A percentile compares a stretch with the other conserved stretches of the same genome.
These are phyloP conservation scores for Phytopythium vexans DNA, from an alignment of 352 stramenopile genomes.

Conservation along the genomic window DNA sequence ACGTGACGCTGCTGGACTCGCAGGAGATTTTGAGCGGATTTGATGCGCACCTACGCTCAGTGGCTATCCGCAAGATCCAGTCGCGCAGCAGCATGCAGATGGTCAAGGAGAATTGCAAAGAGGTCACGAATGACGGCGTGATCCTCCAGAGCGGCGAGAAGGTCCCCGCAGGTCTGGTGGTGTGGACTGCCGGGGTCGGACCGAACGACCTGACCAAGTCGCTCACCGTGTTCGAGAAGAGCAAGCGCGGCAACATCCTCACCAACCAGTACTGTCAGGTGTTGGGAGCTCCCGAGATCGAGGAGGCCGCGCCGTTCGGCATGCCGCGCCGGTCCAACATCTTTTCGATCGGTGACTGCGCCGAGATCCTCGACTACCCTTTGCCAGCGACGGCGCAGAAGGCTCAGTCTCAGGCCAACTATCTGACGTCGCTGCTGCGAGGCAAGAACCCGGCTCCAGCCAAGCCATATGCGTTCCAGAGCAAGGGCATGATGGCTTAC, in stretches of 20 bases:
- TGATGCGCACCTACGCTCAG: conserved; percentile 59
- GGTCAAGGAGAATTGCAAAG: conserved; percentile 76
- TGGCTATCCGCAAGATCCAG: conserved; percentile 75
- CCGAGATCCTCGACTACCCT: conserved; percentile 78
- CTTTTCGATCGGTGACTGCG: conserved; percentile 95
- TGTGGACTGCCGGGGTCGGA: conserved; percentile 77
- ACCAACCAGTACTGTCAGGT: conserved; percentile 85
- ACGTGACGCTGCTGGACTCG: conserved; percentile 69
- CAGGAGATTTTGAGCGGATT: conserved; percentile 75
- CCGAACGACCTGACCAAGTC: conserved; percentile 81
- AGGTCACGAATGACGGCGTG: conserved; percentile 60
- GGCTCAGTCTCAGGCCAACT: conserved; percentile 74
- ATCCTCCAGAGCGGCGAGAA: conserved; percentile 55
- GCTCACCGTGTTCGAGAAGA: conserved; percentile 68
- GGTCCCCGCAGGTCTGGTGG: conserved; percentile 59
- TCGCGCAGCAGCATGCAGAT: conserved; percentile 79
- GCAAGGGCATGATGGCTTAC: conserved; percentile 93
- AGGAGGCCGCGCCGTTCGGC: conserved; percentile 49
- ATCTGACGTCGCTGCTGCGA: conserved; percentile 53
- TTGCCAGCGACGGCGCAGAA: conserved; percentile 93
- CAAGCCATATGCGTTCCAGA: conserved; percentile 68
- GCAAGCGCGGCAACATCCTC: conserved; percentile 75
- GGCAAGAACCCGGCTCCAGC: conserved; percentile 45
- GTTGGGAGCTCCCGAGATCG: conserved; percentile 54
- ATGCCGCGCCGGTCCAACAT: conserved; percentile 80